Percentiles rank a stretch among this genome's conserved stretches.
Evolutionary conservation across 1,284 basidiomycete species (phyloP).

Genomic region (Fomes fomentarius): DNA sequence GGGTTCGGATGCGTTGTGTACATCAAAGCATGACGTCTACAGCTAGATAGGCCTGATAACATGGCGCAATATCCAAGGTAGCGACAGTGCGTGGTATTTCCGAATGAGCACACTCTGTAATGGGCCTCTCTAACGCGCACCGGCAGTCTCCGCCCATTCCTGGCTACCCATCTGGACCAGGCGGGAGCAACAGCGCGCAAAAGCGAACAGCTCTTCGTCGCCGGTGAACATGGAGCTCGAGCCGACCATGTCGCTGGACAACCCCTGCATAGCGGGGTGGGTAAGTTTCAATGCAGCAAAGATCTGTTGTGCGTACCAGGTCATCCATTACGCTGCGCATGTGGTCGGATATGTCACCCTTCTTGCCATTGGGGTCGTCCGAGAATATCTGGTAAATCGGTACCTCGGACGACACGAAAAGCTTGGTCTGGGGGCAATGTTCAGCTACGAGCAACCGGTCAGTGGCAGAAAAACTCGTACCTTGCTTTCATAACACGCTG

Average conservation of each 20-base stretch:
- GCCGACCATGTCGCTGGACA: slow-evolving; percentile 75
- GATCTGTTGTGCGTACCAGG: slow-evolving; percentile 60
- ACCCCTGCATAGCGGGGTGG: too few species aligned
- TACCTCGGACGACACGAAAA: slow-evolving; percentile 89
- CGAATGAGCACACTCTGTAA: too few species aligned
- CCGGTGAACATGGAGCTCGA: slow-evolving; percentile 88
- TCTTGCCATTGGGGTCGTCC: slow-evolving; percentile 55
- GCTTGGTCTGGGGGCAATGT: slow-evolving; percentile 65
- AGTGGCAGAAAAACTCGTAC: slow-evolving; percentile 38
- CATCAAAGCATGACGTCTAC: neutral
- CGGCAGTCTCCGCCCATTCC: slow-evolving; percentile 79
- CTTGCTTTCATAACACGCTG: slow-evolving; percentile 91
- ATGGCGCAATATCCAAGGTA: neutral
- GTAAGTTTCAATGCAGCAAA: too few species aligned
- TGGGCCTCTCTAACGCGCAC: slow-evolving; percentile 31
- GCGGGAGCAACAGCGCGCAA: slow-evolving; percentile 89
- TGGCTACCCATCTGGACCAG: slow-evolving; percentile 91
- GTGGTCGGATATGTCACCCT: slow-evolving; percentile 66
- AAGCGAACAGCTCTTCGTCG: slow-evolving; percentile 95
- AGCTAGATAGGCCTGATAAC: neutral
- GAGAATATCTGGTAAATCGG: slow-evolving; percentile 89
- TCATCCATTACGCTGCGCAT: slow-evolving; percentile 92
- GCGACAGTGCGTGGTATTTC: too few species aligned
- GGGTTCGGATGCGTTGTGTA: neutral
- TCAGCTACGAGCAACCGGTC: neutral